Conservation (phyloP, 1,284 basidiomycete genomes). For the Pseudozyma hubeiensis region DNA sequence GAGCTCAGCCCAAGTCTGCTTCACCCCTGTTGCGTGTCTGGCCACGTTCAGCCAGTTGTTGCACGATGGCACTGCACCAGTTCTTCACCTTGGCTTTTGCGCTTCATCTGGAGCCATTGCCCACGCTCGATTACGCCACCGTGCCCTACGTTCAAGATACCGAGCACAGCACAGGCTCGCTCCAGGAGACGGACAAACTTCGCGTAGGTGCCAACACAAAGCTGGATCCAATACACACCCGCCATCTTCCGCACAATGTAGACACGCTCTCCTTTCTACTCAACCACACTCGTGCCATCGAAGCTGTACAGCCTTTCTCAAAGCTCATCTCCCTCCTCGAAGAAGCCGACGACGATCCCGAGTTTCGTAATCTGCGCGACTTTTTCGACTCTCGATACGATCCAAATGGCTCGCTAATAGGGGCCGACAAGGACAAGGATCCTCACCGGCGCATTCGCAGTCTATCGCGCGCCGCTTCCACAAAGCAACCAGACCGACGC, state of each 20-base stretch:
- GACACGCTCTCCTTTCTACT: slow-evolving; percentile 50
- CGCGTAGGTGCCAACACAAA: slow-evolving; percentile 47
- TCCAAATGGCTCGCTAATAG: slow-evolving; percentile 23
- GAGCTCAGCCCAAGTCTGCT: too few species aligned
- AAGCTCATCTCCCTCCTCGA: slow-evolving; percentile 56
- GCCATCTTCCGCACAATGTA: slow-evolving; percentile 47
- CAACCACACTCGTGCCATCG: slow-evolving; percentile 43
- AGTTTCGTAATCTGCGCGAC: slow-evolving; percentile 55
- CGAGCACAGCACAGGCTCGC: slow-evolving; percentile 22
- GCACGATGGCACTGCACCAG: slow-evolving; percentile 45
- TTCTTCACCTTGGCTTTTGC: slow-evolving; percentile 64
- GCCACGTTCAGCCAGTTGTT: not conserved
- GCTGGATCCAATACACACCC: slow-evolving; percentile 44
- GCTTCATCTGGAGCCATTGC: slow-evolving; percentile 59
- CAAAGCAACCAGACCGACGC: slow-evolving; percentile 19
- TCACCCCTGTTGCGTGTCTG: too few species aligned
- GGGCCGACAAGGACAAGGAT: slow-evolving; percentile 41
- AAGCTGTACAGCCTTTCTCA: slow-evolving; percentile 49
- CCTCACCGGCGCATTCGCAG: slow-evolving; percentile 38
- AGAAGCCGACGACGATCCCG: slow-evolving; percentile 57
- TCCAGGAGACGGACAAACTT: slow-evolving; percentile 31
- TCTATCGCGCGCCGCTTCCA: slow-evolving; percentile 39
- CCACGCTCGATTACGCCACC: slow-evolving; percentile 49
- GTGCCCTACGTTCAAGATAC: slow-evolving; percentile 28
- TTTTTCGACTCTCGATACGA: slow-evolving; percentile 63